A percentile compares a stretch with the other conserved stretches of the same genome.
phyloP scores from a whole-genome alignment of 2,329 filamentous ascomycete genomes.

The Gliomastix tumulicola region DNA sequence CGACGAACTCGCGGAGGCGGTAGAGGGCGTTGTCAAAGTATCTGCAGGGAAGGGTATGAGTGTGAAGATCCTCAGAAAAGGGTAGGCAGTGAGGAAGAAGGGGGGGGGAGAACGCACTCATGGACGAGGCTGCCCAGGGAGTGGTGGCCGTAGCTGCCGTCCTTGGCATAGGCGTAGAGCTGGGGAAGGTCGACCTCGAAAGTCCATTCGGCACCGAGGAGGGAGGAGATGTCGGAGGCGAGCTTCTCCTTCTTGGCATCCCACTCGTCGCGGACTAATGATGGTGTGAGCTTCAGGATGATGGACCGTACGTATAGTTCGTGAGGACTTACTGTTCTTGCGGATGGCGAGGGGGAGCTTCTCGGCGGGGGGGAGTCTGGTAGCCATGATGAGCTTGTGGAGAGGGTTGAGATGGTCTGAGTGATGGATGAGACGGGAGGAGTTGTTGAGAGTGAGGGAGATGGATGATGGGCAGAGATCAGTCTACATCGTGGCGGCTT shows the following conservation, averaged over 20 bases:
- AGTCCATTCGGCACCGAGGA: conserved; percentile 41
- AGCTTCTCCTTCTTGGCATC: conserved; percentile 36
- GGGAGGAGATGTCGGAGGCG: conserved; percentile 33
- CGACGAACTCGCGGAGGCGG: conserved; percentile 29
- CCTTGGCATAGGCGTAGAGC: conserved; percentile 38
- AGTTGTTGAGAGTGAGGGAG: too few relatives aligned
- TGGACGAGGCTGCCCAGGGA: neutral
- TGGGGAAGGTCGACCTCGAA: conserved; percentile 38
- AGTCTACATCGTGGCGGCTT: too few relatives aligned
- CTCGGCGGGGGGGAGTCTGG: conserved; percentile 38
- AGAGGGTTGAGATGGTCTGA: too few relatives aligned
- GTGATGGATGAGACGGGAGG: too few relatives aligned
- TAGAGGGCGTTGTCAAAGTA: conserved; percentile 35
- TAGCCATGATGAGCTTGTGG: too few relatives aligned
- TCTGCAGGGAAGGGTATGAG: conserved; percentile 15
- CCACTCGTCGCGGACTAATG: conserved; percentile 43
- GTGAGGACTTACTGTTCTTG: conserved; percentile 40
- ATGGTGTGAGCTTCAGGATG: too few relatives aligned
- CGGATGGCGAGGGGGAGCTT: conserved; percentile 43
- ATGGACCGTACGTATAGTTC: too few relatives aligned
- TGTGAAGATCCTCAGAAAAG: neutral
- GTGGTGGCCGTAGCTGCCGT: conserved; percentile 12
- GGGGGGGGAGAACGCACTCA: neutral
- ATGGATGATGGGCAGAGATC: too few relatives aligned
- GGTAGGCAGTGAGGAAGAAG: too few relatives aligned